Percentiles rank a stretch among this genome's conserved stretches.
Evolutionary conservation across 108 stramenopile genomes (phyloP).

Genomic region (Cylindrotheca closterium): DNA sequence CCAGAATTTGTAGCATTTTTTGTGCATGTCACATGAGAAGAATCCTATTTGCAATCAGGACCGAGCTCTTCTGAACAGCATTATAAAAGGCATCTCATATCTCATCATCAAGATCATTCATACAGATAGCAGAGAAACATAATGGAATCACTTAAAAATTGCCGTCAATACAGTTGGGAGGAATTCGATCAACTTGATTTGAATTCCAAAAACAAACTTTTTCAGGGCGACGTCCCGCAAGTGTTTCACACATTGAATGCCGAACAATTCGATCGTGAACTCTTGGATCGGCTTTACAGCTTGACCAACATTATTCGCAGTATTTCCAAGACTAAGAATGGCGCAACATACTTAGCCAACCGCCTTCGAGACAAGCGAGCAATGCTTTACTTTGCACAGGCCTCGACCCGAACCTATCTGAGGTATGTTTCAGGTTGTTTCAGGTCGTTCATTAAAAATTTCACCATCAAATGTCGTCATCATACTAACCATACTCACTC

Average conservation of each 20-base stretch:
- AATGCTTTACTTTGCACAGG: slow-evolving; percentile 41
- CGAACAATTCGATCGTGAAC: slow-evolving; percentile 16
- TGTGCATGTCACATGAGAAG: too few relatives aligned
- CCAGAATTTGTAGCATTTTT: too few relatives aligned
- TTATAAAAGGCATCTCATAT: too few relatives aligned
- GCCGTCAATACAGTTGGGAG: slow-evolving; percentile 13
- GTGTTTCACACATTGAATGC: slow-evolving; percentile 21
- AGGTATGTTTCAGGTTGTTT: too few relatives aligned
- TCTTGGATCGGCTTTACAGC: slow-evolving; percentile 18
- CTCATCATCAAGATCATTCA: too few relatives aligned
- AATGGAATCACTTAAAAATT: slow-evolving; percentile 12
- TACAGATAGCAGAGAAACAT: too few relatives aligned
- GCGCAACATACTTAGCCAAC: slow-evolving; percentile 14
- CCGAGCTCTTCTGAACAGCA: too few relatives aligned
- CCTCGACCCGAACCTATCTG: slow-evolving; percentile 86
- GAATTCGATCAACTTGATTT: slow-evolving; percentile 6
- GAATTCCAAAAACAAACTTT: slow-evolving; percentile 5
- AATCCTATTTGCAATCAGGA: too few relatives aligned
- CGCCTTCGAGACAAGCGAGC: slow-evolving; percentile 21
- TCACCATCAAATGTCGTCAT: too few relatives aligned
- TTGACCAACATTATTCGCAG: slow-evolving; percentile 21
- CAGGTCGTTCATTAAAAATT: too few relatives aligned
- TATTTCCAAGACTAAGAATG: slow-evolving; percentile 26
- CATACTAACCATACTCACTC: too few relatives aligned
- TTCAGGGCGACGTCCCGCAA: slow-evolving; percentile 4